Conservation (phyloP, 2,329 filamentous ascomycete species). For the Exophiala xenobiotica region DNA sequence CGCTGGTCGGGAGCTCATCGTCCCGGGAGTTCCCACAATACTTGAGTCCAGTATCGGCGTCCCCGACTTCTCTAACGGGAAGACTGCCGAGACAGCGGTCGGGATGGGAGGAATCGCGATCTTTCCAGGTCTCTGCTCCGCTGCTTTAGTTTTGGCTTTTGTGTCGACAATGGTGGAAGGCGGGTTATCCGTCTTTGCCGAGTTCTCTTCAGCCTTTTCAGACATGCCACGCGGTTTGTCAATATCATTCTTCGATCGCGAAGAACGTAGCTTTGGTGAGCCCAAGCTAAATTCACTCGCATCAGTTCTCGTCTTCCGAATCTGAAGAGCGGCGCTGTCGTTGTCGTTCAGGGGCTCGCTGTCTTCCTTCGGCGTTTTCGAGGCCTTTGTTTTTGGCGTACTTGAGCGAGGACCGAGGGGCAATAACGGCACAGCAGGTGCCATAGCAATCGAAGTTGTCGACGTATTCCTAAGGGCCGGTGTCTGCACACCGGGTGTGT, state of each 20-base stretch:
- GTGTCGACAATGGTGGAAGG: conserved; percentile 21
- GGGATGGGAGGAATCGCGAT: conserved; percentile 14
- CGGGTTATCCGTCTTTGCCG: conserved; percentile 3
- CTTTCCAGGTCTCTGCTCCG: conserved; percentile 13
- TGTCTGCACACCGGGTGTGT: conserved; percentile 39
- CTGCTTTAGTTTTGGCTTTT: conserved; percentile 31
- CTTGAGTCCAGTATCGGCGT: conserved; percentile 19
- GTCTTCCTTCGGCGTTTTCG: conserved; percentile 12
- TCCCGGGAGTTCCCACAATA: conserved; percentile 19
- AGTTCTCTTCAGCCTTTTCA: conserved; percentile 3
- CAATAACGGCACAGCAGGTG: conserved; percentile 36
- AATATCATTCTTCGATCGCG: conserved; percentile 6
- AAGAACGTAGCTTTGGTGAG: conserved; percentile 37
- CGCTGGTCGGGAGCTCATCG: conserved; percentile 17
- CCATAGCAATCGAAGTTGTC: conserved; percentile 33
- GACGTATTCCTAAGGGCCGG: conserved; percentile 46
- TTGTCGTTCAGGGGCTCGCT: neutral
- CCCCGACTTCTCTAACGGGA: conserved; percentile 9
- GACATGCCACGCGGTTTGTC: conserved; percentile 1
- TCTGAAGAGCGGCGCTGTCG: conserved; percentile 1
- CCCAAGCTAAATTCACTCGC: conserved; percentile 42
- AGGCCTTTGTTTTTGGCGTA: conserved; percentile 31
- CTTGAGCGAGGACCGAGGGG: conserved; percentile 26
- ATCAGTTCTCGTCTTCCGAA: conserved; percentile 19
- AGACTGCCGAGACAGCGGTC: neutral